These are phyloP conservation scores for Yamadazyma blattariae DNA, from an alignment of 1,139 yeast genomes.

Conservation along the genomic window DNA sequence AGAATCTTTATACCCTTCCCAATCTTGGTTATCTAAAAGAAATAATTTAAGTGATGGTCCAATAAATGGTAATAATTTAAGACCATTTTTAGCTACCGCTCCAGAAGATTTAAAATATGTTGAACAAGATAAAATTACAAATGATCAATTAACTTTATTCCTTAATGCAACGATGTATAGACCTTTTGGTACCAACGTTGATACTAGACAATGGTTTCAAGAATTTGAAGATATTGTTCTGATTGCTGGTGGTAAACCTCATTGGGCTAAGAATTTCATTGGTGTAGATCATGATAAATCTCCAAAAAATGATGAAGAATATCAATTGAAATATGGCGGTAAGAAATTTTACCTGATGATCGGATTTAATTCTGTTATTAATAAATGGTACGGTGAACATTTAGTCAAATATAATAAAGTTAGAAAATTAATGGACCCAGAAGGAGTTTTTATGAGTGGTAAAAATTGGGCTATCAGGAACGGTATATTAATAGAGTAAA, in stretches of 20 bases:
- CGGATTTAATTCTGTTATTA: slow-evolving; percentile 69
- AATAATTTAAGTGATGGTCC: slow-evolving; percentile 57
- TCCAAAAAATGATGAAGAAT: slow-evolving; percentile 34
- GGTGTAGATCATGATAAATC: slow-evolving; percentile 46
- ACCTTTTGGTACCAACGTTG: slow-evolving; percentile 76
- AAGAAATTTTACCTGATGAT: slow-evolving; percentile 70
- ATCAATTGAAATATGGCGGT: slow-evolving; percentile 42
- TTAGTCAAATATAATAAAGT: slow-evolving; percentile 57
- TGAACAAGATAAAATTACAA: slow-evolving; percentile 51
- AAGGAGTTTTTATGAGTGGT: slow-evolving; percentile 76
- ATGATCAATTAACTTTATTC: slow-evolving; percentile 79
- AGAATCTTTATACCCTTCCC: slow-evolving; percentile 39
- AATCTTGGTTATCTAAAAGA: slow-evolving; percentile 39
- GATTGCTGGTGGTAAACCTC: slow-evolving; percentile 89
- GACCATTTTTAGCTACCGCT: slow-evolving; percentile 80
- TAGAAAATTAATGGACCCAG: slow-evolving; percentile 71
- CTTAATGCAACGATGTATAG: slow-evolving; percentile 95
- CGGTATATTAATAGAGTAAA: slow-evolving; percentile 51
- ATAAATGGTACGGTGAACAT: slow-evolving; percentile 79
- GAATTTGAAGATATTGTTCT: slow-evolving; percentile 76
- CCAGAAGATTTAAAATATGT: slow-evolving; percentile 58
- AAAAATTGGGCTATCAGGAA: slow-evolving; percentile 77
- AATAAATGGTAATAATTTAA: slow-evolving; percentile 75
- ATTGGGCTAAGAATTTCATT: slow-evolving; percentile 98
- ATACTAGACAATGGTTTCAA: slow-evolving; percentile 78